Evolutionary conservation across 192 early-diverging fungal genomes (phyloP).

Genomic region (Chytriomyces sp.): DNA sequence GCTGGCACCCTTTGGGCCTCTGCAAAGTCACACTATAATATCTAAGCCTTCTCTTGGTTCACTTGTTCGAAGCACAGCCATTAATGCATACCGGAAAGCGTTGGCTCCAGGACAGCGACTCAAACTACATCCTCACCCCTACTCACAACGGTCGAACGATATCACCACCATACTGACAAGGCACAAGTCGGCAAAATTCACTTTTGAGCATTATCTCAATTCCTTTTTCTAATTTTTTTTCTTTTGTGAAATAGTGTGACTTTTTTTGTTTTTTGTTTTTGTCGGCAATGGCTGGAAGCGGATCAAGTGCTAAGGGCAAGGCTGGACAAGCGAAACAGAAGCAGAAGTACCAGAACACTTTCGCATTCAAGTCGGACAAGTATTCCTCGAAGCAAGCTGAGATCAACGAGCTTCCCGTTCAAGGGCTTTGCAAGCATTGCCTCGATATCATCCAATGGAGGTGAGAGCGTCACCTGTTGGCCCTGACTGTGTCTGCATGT

Average conservation of each 20-base stretch:
- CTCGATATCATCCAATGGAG: slow-evolving; percentile 57
- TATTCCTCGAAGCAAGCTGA: slow-evolving; percentile 74
- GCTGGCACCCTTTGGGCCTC: slow-evolving; percentile 84
- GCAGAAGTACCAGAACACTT: slow-evolving; percentile 89
- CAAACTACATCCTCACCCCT: slow-evolving; percentile 53
- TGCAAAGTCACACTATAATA: slow-evolving; percentile 79
- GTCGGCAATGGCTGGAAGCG: slow-evolving; percentile 34
- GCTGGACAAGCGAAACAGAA: slow-evolving; percentile 68
- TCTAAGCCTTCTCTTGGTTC: slow-evolving; percentile 71
- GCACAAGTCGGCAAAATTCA: slow-evolving; percentile 61
- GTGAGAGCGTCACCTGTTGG: slow-evolving; percentile 9
- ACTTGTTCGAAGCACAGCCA: slow-evolving; percentile 79
- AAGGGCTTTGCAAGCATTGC: slow-evolving; percentile 66
- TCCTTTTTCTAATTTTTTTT: slow-evolving; percentile 12
- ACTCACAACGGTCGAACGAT: slow-evolving; percentile 58
- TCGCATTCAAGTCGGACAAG: slow-evolving; percentile 86
- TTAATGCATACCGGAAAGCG: slow-evolving; percentile 64
- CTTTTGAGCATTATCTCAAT: slow-evolving; percentile 46
- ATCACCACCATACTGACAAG: slow-evolving; percentile 59
- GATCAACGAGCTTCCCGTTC: slow-evolving; percentile 77
- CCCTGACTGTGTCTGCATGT: slow-evolving; percentile 7
- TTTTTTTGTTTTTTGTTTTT: slow-evolving; percentile 14
- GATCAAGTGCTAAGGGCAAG: slow-evolving; percentile 54
- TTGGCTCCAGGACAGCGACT: slow-evolving; percentile 13
- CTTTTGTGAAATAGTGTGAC: too few relatives aligned